Base-by-base conservation (phyloP, 2,329 filamentous ascomycete genomes). In the Cladosporium sp. region DNA sequence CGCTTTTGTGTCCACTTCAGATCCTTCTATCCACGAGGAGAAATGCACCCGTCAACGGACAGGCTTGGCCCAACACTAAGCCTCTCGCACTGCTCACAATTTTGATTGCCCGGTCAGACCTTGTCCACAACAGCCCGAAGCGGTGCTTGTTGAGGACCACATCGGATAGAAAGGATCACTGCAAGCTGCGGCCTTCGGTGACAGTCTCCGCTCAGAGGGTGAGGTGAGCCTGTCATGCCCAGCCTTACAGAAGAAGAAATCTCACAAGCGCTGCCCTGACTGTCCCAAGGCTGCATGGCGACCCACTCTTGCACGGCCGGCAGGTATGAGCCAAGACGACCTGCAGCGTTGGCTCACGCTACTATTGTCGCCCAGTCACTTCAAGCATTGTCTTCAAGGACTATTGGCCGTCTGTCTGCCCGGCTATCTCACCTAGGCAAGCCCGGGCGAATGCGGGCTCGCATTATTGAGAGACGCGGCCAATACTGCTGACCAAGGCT, bases 401-500 rank as follows among this genome's bases (percentile, higher is more conserved):
- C n/a, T 9, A 13, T 38, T 12, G 32, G 13, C 15, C 4, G 8
- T 18, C 11, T 32, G n/a, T 16, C 29, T 16, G 16, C 11, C 29
- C 16, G 15, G 15, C 13, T 9, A n/a, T 33, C 9, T 22, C 40
- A 20, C 18, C 18, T 30, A 16, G 5, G 20, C 18, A 15, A 18
- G 22, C 7, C 18, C 32, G 42, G 36, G 36, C 22, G 35, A 12
- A 20, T 39, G 36, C 16, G 43, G 43, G 38, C 22, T 32, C 11
- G 19, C 18, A 45, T 1, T 11, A 12, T 27, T 25, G n/a, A 11
- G 9, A 9, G 18, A 7, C 22, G 42, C 30, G 42, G 42, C 42
- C 19, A 45, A 45, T 36, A 45, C 30, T 45, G 42, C 13, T 36
- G 42, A 38, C 42, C 42, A 36, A 45, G 42, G 3, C 19, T 35